Evolutionary conservation across 495 filamentous ascomycete genomes (phyloP), one percentile per base, ranked within the genome.

Genomic region (Hypoxylon crocopeplum): DNA sequence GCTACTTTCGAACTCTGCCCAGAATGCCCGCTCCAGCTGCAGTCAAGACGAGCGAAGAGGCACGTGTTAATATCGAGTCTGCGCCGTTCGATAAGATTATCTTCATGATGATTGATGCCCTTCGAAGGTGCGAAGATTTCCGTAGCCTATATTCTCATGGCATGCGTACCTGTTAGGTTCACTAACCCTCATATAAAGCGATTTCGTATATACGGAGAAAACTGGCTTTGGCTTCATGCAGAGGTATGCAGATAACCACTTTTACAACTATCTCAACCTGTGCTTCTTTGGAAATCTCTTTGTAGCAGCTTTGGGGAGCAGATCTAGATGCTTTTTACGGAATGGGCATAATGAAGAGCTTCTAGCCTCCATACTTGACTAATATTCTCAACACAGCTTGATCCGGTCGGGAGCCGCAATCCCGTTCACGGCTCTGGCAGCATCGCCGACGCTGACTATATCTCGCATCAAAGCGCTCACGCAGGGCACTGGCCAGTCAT

Each of bases 31-130:
- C n/a, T 13, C 15, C 48, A 5, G 20, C 19, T 12, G 21, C 11
- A 11, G 6, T 40, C 22, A n/a, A 7, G 27, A 5, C 22, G 33
- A 11, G 17, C 15, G 12, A 17, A 33, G 13, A 51, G n/a, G 34
- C 27, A n/a, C 3, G 34, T 8, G n/a, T n/a, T n/a, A n/a, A n/a
- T n/a, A n/a, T n/a, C n/a, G n/a, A n/a, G n/a, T 25, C 13, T 20
- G 48, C 48, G 13, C 48, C 48, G 1, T 52, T 52, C 15, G 22
- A 52, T 22, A 52, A 52, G n/a, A 36, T 52, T 12, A 34, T 52
- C 7, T 52, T 52, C 24, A 52, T 52, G 48, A n/a, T 52, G 1
- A 32, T 52, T 7, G 48, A 52, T 40, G 48, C 48, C 3, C 24
- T 52, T 2, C 6, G 48, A 6, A 37, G 29, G 39, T 42, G n/a